Percentiles rank a stretch among this genome's conserved stretches.
These are phyloP conservation scores for Proliferodiscus dingleyae DNA, from an alignment of 2,329 filamentous ascomycete genomes.

Conservation along the genomic window DNA sequence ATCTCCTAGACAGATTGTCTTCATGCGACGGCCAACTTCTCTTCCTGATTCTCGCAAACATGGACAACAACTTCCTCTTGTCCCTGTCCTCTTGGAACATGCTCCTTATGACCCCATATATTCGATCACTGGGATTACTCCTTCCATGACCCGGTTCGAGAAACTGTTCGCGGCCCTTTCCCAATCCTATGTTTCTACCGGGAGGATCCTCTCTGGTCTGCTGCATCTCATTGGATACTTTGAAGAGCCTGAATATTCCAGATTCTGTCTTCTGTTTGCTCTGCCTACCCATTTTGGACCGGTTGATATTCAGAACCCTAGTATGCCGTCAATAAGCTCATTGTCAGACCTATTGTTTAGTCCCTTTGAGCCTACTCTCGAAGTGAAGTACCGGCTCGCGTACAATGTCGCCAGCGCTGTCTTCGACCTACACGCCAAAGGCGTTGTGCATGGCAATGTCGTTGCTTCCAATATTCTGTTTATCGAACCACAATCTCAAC, in stretches of 20 bases:
- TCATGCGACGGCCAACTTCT: slow-evolving; percentile 27
- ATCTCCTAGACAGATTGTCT: slow-evolving; percentile 34
- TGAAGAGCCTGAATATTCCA: slow-evolving; percentile 64
- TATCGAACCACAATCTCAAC: slow-evolving; percentile 35
- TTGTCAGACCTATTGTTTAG: slow-evolving; percentile 48
- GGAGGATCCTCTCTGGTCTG: slow-evolving; percentile 55
- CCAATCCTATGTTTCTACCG: slow-evolving; percentile 37
- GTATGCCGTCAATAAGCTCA: slow-evolving; percentile 39
- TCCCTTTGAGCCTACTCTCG: slow-evolving; percentile 59
- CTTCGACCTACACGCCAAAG: slow-evolving; percentile 66
- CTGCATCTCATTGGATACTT: slow-evolving; percentile 65
- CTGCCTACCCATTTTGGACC: slow-evolving; percentile 62
- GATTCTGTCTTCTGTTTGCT: slow-evolving; percentile 71
- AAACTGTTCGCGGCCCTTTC: slow-evolving; percentile 53
- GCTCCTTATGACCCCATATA: slow-evolving; percentile 60
- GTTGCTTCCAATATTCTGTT: slow-evolving; percentile 65
- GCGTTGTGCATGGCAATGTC: slow-evolving; percentile 67
- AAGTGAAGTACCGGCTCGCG: slow-evolving; percentile 72
- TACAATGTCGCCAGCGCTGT: slow-evolving; percentile 68
- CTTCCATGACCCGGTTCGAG: slow-evolving; percentile 60
- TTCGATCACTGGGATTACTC: slow-evolving; percentile 57
- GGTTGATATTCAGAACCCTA: slow-evolving; percentile 48
- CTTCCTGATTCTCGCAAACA: slow-evolving; percentile 20
- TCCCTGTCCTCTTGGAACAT: slow-evolving; percentile 65
- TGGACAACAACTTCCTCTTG: slow-evolving; percentile 18